Base-by-base conservation (phyloP, 2,329 filamentous ascomycete genomes). In the Aspergillaceae sp. region DNA sequence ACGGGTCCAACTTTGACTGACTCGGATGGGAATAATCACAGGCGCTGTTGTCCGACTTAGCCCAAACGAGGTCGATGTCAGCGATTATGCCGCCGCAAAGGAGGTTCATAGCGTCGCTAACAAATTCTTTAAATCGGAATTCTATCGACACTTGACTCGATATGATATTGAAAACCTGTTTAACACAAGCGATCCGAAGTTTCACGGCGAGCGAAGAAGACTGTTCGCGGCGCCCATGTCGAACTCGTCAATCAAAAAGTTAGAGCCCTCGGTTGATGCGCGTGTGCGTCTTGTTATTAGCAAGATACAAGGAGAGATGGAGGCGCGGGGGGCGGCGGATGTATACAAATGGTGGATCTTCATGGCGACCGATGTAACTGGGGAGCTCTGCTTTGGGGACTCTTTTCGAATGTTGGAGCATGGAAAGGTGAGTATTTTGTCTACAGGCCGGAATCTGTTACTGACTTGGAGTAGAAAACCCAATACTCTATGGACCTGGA, bases 281-380 rank as follows among this genome's bases (percentile, higher is more conserved):
- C 76, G 66, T 11, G 62, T 70, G 0, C 54, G 62, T 0, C 50
- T 74, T 7, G 59, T 73, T 0, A 63, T 79, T 1, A 30, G 65
- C 2, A 63, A 60, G 41, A 78, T 80, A 26, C 56, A 49, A 0
- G 58, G 69, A n/a, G 75, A 79, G 41, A 66, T 70, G 49, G 46
- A 65, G 51, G 55, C 43, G 10, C 53, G 52, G 0, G 66, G 70
- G 0, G 60, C 49, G 0, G 65, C 61, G 0, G 75, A 81, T 48
- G 58, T 79, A 0, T 66, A 69, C 47, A 77, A 77, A 46, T 80
- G 76, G 76, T 75, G 68, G 62, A 56, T 71, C 4, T 77, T 76
- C 44, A 71, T 78, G 66, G 61, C 75, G 0, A 77, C 75, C 0
- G 78, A 81, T 53, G 60, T 77, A 1, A 75, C 79, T 42, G 74